Conservation (phyloP, 257 asterid species). For the Penstemon davidsonii region DNA sequence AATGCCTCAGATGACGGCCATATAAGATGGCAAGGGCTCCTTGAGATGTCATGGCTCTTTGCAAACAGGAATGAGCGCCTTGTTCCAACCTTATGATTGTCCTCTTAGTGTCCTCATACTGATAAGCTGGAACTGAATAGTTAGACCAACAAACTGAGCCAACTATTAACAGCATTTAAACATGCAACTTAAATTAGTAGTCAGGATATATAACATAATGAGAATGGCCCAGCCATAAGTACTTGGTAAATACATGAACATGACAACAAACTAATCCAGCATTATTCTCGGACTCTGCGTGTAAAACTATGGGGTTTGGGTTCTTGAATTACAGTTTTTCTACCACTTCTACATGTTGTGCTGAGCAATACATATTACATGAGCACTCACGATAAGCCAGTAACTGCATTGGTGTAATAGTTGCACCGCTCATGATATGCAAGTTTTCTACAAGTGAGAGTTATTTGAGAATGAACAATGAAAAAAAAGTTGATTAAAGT, state of each 20-base stretch:
- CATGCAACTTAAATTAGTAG: constrained; percentile 10
- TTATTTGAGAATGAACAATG: constrained; percentile 11
- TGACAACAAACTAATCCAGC: constrained; percentile 15
- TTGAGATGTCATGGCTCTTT: constrained; percentile 66
- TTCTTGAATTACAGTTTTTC: constrained; percentile 3
- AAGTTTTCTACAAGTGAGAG: constrained; percentile 11
- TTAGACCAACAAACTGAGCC: constrained; percentile 27
- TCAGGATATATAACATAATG: background rate
- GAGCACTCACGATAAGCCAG: background rate
- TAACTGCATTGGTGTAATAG: constrained; percentile 2
- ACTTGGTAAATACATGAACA: constrained; percentile 13
- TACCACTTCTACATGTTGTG: constrained; percentile 4
- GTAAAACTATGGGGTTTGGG: background rate
- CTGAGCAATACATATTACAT: background rate
- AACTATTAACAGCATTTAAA: constrained; percentile 11
- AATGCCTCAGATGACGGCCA: constrained; percentile 81
- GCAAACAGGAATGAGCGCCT: constrained; percentile 62
- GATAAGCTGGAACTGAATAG: constrained; percentile 62
- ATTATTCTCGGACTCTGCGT: background rate
- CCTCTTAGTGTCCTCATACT: constrained; percentile 70
- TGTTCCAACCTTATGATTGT: constrained; percentile 85
- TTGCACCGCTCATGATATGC: background rate
- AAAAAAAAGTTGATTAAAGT: constrained; percentile 9
- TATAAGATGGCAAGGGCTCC: constrained; percentile 82
- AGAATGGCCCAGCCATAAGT: background rate